Evolutionary conservation across 192 early-diverging fungal genomes (phyloP).

Genomic region (Dissophora globulifera): DNA sequence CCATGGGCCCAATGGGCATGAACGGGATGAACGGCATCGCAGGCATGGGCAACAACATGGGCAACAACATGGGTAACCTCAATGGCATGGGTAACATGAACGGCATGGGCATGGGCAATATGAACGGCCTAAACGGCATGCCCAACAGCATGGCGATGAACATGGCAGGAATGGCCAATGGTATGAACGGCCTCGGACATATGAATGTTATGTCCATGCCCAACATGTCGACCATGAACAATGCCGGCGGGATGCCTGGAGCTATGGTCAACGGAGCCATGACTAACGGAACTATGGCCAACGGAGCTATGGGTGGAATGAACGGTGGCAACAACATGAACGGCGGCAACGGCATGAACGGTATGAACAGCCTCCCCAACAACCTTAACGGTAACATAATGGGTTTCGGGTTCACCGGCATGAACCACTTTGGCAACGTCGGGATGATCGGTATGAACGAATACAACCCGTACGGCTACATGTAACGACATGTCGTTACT

Average conservation of each 20-base stretch:
- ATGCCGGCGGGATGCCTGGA: constrained; percentile 14
- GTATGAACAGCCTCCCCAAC: constrained; percentile 26
- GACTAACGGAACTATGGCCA: constrained; percentile 11
- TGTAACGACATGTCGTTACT: constrained; percentile 53
- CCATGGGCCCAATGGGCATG: constrained; percentile 26
- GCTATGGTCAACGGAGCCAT: constrained; percentile 17
- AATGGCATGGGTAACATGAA: constrained; percentile 8
- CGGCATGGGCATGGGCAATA: constrained; percentile 19
- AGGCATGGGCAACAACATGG: constrained; percentile 6
- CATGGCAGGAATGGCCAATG: constrained; percentile 26
- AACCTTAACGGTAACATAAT: constrained; percentile 54
- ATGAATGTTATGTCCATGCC: constrained; percentile 29
- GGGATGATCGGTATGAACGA: constrained; percentile 64
- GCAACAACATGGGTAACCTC: constrained; percentile 15
- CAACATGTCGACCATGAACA: constrained; percentile 30
- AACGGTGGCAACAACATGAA: constrained; percentile 23
- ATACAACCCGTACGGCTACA: constrained; percentile 50
- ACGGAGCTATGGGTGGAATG: constrained; percentile 20
- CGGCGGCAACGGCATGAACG: constrained; percentile 15
- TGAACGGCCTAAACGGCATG: constrained; percentile 32
- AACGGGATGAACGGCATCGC: constrained; percentile 23
- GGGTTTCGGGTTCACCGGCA: constrained; percentile 45
- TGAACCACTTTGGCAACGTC: constrained; percentile 56
- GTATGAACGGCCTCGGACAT: constrained; percentile 13
- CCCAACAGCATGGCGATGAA: constrained; percentile 40